Base-by-base conservation (phyloP, 176 grass and related monocot species). In the Aegilops speltoides region DNA sequence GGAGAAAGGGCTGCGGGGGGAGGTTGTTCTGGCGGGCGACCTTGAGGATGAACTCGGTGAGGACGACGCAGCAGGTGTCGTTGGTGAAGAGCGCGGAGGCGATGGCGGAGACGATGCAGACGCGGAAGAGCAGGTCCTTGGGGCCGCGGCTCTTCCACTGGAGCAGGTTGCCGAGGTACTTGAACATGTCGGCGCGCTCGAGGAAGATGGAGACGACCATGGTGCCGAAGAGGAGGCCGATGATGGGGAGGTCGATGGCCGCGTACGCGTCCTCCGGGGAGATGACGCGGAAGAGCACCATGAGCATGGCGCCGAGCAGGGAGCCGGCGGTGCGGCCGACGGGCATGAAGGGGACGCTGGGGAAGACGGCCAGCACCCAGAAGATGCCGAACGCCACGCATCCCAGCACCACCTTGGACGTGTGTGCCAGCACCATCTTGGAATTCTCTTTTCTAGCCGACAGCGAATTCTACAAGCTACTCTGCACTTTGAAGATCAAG, bases 361-460 rank as follows among this genome's bases (percentile, higher is more conserved):
- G 93, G 87, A 95, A 95, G 22, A 95, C 93, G 17, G 93, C 93
- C 61, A 95, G n/a, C 64, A 95, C 89, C 93, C 93, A 95, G 91
- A 95, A 95, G 83, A 93, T 89, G 72, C 83, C 77, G 73, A 95
- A 95, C 31, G 93, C 93, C 31, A 95, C 77, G 45, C 91, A 91
- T 88, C 93, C 93, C 79, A 95, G 84, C 72, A 91, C 91, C 86
- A 95, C 91, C 83, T 93, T 95, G 10, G 84, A 84, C 19, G 86
- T 93, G n/a, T 84, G 64, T 28, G 91, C 91, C 60, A 95, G 81
- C 63, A 66, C 89, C 91, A 93, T 95, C 19, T 70, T 70, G 3
- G 32, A 28, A 28, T 8, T 28, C 63, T 65, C 36, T 40, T 40
- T 0, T 40, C 63, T 28, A 28, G 24, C 3, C 20, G 3, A 61